Base-by-base conservation (phyloP, 768 basidiomycete genomes). In the Pulveroboletus sp. region DNA sequence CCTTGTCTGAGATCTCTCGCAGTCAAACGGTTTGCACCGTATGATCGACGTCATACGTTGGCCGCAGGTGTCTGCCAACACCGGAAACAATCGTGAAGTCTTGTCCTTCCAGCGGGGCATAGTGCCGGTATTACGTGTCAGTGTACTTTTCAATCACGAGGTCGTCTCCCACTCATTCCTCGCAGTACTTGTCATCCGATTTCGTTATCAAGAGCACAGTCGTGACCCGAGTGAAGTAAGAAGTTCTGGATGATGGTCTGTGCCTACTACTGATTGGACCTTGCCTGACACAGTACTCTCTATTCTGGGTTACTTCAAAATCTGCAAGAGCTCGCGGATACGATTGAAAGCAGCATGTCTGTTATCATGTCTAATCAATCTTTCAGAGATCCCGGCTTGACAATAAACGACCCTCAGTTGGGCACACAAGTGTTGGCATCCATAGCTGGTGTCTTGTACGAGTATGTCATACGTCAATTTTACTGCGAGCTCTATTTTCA, bases 31-130 rank as follows among this genome's bases (percentile, higher is more conserved):
- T 9, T 60, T 82, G 30, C 66, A 70, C 6, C 76, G 80, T 30
- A 66, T 85, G 18, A 61, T 61, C 4, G 78, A 81, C 39, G 67
- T 83, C 35, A 58, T 85, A 15, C 61, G 61, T 6, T 82, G 76
- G 72, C 59, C 68, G 0, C 54, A 60, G 2, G 73, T 84, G 27
- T 72, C 73, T 10, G 57, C 62, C 3, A 49, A 53, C 8, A 72
- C 74, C 3, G 76, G 71, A 32, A 67, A 66, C n/a, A 58, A 50
- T 42, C 52, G 55, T 0, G 55, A 64, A 0, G 53, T 60, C 0
- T 68, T 85, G 8, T 84, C 84, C 2, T 86, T 86, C 50, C 81
- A 85, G 53, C 65, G 75, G 26, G 82, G 77, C 0, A 73, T 76
- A 53, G 55, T 84, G 6, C 78, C 78, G 0, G 53, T 85, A 15